phyloP scores from a whole-genome alignment of 768 basidiomycete genomes.

The Leucocoprinus leucothites region DNA sequence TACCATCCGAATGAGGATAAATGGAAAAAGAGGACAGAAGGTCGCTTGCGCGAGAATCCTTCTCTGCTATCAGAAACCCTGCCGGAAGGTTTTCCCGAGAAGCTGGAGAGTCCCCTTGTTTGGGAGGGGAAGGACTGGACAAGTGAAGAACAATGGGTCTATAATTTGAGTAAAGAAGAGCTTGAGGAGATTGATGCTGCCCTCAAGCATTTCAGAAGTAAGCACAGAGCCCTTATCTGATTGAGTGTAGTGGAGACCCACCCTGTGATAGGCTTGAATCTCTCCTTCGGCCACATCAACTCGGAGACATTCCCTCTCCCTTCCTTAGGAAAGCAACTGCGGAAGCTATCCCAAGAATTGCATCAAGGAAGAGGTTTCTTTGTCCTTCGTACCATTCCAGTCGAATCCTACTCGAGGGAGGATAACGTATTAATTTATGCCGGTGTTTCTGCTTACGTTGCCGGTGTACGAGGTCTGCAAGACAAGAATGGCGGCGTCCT shows the following conservation, averaged over 20 bases:
- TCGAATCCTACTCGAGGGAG: slow-evolving; percentile 33
- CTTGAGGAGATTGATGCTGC: slow-evolving; percentile 32
- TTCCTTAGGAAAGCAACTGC: slow-evolving; percentile 28
- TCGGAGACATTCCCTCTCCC: slow-evolving; percentile 39
- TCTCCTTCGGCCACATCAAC: neutral
- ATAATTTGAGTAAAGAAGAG: neutral
- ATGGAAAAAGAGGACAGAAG: slow-evolving; percentile 32
- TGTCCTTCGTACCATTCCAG: slow-evolving; percentile 41
- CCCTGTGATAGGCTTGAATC: neutral
- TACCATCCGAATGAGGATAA: slow-evolving; percentile 36
- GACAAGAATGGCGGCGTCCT: slow-evolving; percentile 31
- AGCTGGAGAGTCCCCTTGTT: slow-evolving; percentile 28
- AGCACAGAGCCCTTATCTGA: neutral
- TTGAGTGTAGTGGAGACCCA: too few species aligned
- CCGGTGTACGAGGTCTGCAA: slow-evolving; percentile 20
- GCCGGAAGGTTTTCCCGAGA: slow-evolving; percentile 31
- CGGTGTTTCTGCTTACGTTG: slow-evolving; percentile 36
- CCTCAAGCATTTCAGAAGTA: slow-evolving; percentile 16
- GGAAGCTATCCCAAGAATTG: slow-evolving; percentile 34
- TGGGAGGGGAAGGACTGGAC: slow-evolving; percentile 41
- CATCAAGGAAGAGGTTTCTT: slow-evolving; percentile 31
- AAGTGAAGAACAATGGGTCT: slow-evolving; percentile 35
- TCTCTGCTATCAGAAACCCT: slow-evolving; percentile 24
- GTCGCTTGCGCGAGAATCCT: slow-evolving; percentile 30
- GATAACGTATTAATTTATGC: slow-evolving; percentile 27